Percentiles rank a stretch among this genome's conserved stretches.
phyloP scores from a whole-genome alignment of 2,329 filamentous ascomycete genomes.

The Pestalotiopsis sp. region DNA sequence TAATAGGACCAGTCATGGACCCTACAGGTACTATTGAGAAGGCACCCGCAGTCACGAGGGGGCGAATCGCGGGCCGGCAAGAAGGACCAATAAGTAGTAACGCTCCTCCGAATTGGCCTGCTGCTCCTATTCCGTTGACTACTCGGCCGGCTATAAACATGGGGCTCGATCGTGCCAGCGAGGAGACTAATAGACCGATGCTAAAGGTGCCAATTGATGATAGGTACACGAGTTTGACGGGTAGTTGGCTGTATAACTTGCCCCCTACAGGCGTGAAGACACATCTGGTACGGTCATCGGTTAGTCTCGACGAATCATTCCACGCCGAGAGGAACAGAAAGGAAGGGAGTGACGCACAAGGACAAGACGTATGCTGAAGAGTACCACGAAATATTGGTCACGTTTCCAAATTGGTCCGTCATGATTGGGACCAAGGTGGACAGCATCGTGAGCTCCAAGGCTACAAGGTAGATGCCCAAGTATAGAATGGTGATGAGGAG shows the following conservation, averaged over 20 bases:
- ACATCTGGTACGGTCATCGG: not conserved
- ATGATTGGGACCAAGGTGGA: not conserved
- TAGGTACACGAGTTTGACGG: not conserved
- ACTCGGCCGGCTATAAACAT: conserved; percentile 1
- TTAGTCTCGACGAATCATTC: not conserved
- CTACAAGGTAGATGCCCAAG: not conserved
- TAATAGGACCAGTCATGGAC: not conserved
- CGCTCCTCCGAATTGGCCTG: not conserved
- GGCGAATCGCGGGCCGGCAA: not conserved
- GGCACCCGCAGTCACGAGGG: not conserved
- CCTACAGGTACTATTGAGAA: not conserved
- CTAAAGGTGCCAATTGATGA: not conserved
- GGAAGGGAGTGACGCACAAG: not conserved
- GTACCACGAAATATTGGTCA: not conserved
- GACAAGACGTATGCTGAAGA: not conserved
- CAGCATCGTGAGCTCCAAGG: conserved; percentile 1
- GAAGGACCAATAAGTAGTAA: not conserved
- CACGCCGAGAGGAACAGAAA: not conserved
- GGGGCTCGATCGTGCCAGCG: not conserved
- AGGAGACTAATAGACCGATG: not conserved
- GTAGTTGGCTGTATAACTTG: not conserved
- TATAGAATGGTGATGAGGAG: not conserved
- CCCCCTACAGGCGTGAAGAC: not conserved
- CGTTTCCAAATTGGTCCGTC: not conserved
- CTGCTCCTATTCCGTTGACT: not conserved